Base-by-base conservation (phyloP, 2,329 filamentous ascomycete genomes). In the Ramularia endophylla region DNA sequence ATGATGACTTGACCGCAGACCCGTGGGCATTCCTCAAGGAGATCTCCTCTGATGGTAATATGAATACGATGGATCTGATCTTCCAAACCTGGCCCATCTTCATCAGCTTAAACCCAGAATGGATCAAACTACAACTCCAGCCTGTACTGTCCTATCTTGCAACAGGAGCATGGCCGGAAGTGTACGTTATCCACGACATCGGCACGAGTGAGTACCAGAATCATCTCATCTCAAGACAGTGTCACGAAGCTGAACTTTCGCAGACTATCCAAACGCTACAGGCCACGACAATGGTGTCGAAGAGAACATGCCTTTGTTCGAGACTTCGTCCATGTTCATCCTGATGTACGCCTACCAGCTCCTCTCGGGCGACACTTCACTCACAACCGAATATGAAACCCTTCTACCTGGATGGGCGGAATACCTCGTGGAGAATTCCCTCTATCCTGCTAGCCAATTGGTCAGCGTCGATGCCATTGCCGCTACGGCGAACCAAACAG, bases 331-430 rank as follows among this genome's bases (percentile, higher is more conserved):
- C 51, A 68, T 77, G 55, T 47, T 77, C 35, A 71, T 75, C 41
- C 72, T 78, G 63, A 61, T 71, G 5, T 60, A 75, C 38, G 70
- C 72, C 1, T 78, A 83, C 48, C 73, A 74, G 0, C 75, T 81
- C 57, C 64, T 67, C 3, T 66, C 73, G 0, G 61, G 65, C 5
- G 72, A 82, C 52, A 68, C 57, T 2, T 63, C 47, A 6, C 59
- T 79, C 53, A 62, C 75, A 27, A 54, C 58, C 3, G 36, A 64
- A 11, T 72, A 78, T 55, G 74, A 74, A 50, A 39, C 56, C 11
- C 63, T 75, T 12, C 67, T 79, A 27, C 67, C 70, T 36, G 69
- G 74, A 51, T 80, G 74, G 70, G 70, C 68, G 6, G 58, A 66
- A 7, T 79, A 73, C 52, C 64, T 79, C 8, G 63, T 74, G 1